These are phyloP conservation scores for Atalantia buxifolia DNA, from an alignment of 345 rosid species.

Conservation along the genomic window DNA sequence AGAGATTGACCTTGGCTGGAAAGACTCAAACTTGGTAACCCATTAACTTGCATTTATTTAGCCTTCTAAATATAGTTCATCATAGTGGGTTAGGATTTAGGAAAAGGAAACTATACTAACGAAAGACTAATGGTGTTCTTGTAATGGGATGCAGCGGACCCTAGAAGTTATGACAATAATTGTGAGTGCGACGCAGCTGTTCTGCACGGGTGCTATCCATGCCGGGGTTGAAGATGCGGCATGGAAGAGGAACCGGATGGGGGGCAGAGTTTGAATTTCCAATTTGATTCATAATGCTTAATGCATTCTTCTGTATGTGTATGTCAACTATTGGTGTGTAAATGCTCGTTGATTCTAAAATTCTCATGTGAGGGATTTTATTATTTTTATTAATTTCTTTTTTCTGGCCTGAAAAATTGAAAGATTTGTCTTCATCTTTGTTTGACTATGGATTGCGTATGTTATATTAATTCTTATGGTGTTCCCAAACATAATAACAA, in stretches of 20 bases:
- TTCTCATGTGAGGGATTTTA: not conserved
- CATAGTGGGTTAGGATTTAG: not conserved
- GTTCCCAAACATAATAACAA: not conserved
- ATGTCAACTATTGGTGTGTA: not conserved
- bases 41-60: constrained; percentile 23
- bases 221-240: constrained; percentile 38
- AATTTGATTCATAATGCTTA: not conserved
- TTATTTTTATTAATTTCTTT: not conserved
- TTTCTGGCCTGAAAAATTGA: not conserved
- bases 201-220: constrained; percentile 66
- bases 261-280: constrained; percentile 34
- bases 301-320: not conserved
- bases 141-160: constrained; percentile 50
- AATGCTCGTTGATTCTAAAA: not conserved
- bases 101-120: not conserved
- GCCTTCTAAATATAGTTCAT: not conserved
- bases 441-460: not conserved
- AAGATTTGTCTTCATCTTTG: not conserved
- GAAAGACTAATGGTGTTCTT: constrained; percentile 1
- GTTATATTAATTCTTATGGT: not conserved
- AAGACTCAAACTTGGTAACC: constrained; percentile 68
- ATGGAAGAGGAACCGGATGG: constrained; percentile 1
- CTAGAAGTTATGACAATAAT: constrained; percentile 69
- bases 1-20: constrained; percentile 78
- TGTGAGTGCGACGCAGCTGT: constrained; percentile 60